phyloP scores from a whole-genome alignment of 106 monocot genomes.

The Phalaenopsis equestris region DNA sequence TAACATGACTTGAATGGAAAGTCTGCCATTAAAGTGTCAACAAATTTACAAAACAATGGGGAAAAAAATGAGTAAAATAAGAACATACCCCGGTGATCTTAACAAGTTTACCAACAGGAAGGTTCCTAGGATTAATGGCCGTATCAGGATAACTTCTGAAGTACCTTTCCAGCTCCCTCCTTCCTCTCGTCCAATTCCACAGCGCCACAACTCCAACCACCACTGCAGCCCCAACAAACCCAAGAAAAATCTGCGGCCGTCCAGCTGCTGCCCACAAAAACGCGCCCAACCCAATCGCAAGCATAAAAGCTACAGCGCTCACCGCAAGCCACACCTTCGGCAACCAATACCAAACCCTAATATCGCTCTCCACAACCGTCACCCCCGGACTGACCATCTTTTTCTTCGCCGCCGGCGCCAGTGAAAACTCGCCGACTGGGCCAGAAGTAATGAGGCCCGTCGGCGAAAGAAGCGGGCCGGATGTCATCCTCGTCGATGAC shows the following conservation, averaged over 20 bases:
- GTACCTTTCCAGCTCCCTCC: conserved; percentile 33
- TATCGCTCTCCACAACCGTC: conserved; percentile 10
- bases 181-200: conserved; percentile 29
- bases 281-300: conserved; percentile 25
- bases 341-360: conserved; percentile 11
- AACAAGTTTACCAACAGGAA: conserved; percentile 34
- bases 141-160: conserved; percentile 21
- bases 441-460: conserved; percentile 41
- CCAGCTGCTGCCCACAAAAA: conserved; percentile 18
- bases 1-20: too few relatives aligned
- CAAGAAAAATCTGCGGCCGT: background rate
- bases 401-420: background rate
- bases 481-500: conserved; percentile 16
- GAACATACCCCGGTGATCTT: conserved; percentile 42
- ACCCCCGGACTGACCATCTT: conserved; percentile 7
- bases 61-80: background rate
- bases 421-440: conserved; percentile 10
- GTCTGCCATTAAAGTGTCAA: too few relatives aligned
- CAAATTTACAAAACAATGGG: too few relatives aligned
- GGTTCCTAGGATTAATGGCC: conserved; percentile 19
- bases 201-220: conserved; percentile 1
- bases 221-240: conserved; percentile 9
- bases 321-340: conserved; percentile 19
- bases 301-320: conserved; percentile 7
- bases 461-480: conserved; percentile 37